These are phyloP conservation scores for Rhododendron mucronatum DNA, from an alignment of 148 eudicot genomes.

Conservation along the genomic window DNA sequence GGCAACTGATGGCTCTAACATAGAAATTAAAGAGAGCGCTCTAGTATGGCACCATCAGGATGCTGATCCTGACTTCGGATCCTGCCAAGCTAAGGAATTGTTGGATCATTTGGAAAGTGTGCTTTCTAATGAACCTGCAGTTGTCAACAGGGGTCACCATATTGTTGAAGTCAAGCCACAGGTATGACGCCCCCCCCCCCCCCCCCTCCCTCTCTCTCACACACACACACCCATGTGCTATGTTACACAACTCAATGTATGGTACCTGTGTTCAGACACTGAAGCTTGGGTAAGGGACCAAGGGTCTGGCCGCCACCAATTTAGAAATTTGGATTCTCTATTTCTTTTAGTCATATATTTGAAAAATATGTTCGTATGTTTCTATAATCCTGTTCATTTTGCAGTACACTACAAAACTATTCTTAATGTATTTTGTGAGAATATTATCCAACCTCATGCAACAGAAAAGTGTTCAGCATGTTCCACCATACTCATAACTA, in stretches of 20 bases:
- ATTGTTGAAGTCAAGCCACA: conserved; percentile 89
- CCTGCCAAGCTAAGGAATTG: conserved; percentile 80
- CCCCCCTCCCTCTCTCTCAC: not conserved
- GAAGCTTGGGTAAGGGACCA: not conserved
- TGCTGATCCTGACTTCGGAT: conserved; percentile 83
- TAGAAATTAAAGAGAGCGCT: conserved; percentile 75
- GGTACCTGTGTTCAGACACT: not conserved
- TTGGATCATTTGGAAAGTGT: conserved; percentile 76
- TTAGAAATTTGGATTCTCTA: not conserved
- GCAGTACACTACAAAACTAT: not conserved
- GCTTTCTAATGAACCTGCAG: conserved; percentile 78
- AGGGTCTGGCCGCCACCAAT: not conserved
- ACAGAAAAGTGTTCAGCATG: not conserved
- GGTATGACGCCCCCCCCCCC: conserved; percentile 20
- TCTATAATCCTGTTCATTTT: not conserved
- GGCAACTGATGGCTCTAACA: conserved; percentile 79
- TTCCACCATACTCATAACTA: not conserved
- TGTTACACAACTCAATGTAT: not conserved
- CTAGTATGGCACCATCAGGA: conserved; percentile 86
- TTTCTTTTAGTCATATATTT: not conserved
- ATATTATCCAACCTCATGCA: not conserved
- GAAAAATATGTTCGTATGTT: not conserved
- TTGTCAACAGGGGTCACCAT: conserved; percentile 60
- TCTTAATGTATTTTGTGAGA: not conserved
- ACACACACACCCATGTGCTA: not conserved